Base-by-base conservation (phyloP, 305 asterid species). In the Fraxinus angustifolia region DNA sequence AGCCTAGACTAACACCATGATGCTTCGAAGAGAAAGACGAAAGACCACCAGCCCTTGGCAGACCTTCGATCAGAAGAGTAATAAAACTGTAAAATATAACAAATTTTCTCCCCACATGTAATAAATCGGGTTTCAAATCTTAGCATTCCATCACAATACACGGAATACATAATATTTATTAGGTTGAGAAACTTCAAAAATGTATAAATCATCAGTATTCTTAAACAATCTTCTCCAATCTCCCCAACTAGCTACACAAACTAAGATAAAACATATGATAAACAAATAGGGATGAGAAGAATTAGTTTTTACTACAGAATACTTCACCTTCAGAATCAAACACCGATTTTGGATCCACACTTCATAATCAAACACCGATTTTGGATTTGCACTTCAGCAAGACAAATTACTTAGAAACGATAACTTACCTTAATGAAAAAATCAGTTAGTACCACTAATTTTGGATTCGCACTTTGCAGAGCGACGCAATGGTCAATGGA, bases 171-270 rank as follows among this genome's bases (percentile, higher is more conserved):
- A 26, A 65, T 12, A 65, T 65, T 21, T 3, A 23, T 62, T 26
- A 65, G 34, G 6, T 26, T 26, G n/a, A 65, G n/a, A 65, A 26
- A 8, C 73, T 23, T 65, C 75, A 60, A 83, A 60, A 82, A 65
- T 79, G 79, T 76, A 82, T 3, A 7, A 26, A 7, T 12, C 68
- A 7, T n/a, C 68, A 30, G 33, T 75, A 67, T 87, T 36, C 75
- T 82, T 73, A 14, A 81, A 77, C 67, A 79, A 78, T 45, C 75
- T 77, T 82, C 81, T 78, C 78, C 84, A 76, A 23, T 23, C 26
- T 23, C 26, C 26, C 26, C 82, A 76, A 76, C 78, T 74, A 83
- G 36, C 10, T 31, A 80, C 77, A 3, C 75, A 36, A 87, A 58
- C 62, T 79, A 76, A 50, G 67, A 81, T 33, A 67, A 62, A 10